These are phyloP conservation scores for Fusarium beomiforme DNA, from an alignment of 2,329 filamentous ascomycete genomes.

Conservation along the genomic window DNA sequence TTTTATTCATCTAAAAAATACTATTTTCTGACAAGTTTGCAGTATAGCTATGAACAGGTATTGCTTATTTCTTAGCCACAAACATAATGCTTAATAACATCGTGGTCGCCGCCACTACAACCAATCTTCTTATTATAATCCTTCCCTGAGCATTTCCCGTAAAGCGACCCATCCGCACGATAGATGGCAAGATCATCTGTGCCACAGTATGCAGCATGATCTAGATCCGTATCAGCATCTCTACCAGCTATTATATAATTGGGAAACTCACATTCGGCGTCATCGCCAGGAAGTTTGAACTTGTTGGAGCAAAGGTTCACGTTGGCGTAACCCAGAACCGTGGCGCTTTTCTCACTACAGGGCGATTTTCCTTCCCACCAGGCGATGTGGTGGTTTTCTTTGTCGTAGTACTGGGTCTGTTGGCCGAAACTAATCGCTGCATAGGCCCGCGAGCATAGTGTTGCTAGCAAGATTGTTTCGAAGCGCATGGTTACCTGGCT, in stretches of 20 bases:
- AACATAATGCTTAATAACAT: neutral
- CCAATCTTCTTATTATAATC: neutral
- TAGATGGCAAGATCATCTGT: rapidly evolving
- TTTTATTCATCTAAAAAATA: no score
- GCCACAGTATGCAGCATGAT: neutral
- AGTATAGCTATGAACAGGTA: neutral
- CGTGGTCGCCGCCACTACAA: neutral
- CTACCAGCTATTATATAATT: rapidly evolving
- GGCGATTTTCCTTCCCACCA: neutral
- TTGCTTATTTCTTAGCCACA: neutral
- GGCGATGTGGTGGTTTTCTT: neutral
- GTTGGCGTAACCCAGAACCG: neutral
- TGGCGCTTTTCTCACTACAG: neutral
- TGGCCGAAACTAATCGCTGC: neutral
- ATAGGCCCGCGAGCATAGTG: neutral
- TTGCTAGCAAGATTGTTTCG: rapidly evolving
- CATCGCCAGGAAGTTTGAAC: neutral
- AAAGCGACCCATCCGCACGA: neutral
- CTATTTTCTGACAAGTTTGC: no score
- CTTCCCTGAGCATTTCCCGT: neutral
- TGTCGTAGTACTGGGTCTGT: neutral
- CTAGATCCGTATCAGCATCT: rapidly evolving
- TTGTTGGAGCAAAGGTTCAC: neutral
- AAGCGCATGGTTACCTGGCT: neutral
- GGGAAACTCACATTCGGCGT: neutral